Base-by-base conservation (phyloP, 805 yeast genomes). In the Sugiyamaella chiloensis region DNA sequence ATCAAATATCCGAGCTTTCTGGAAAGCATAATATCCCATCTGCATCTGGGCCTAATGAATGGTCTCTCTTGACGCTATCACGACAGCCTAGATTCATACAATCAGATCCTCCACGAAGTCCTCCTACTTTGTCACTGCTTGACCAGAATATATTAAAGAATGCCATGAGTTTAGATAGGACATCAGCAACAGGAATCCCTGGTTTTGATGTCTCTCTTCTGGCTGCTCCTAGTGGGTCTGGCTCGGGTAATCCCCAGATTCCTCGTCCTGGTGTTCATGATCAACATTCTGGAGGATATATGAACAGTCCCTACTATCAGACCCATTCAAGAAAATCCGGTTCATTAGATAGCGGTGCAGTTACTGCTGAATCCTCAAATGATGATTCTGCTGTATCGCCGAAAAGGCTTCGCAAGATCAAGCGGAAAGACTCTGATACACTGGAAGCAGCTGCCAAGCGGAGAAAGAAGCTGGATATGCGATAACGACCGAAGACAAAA, bases 1-100 rank as follows among this genome's bases (percentile, higher is more conserved):
- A 90, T 54, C 98, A 91, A 63, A 85, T 93, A 11, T 73, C 77
- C 31, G 97, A 90, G 56, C 70, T 93, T 24, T 86, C 96, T 0
- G 97, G 79, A 55, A 55, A 71, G 64, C 64, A 72, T 61, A 53
- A 69, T 51, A 59, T 70, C 50, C 70, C 74, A 47, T 46, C 60
- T 3, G 57, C 61, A 3, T 61, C 57, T 4, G 31, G 36, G 14
- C 49, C 50, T 11, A 31, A 32, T 11, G 52, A 44, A 36, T 53
- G 54, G 60, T 52, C 58, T 8, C 55, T 62, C 24, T 51, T 54
- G 40, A 56, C 54, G 14, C 51, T 56, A 20, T 64, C 65, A 5
- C 45, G 55, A 4, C 52, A 50, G 48, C 60, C 64, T 6, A 56
- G 50, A 40, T 20, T 42, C 44, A 8, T 31, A 30, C 40, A 40